Base-by-base conservation (phyloP, 2,329 filamentous ascomycete genomes). In the Neurospora sp. region DNA sequence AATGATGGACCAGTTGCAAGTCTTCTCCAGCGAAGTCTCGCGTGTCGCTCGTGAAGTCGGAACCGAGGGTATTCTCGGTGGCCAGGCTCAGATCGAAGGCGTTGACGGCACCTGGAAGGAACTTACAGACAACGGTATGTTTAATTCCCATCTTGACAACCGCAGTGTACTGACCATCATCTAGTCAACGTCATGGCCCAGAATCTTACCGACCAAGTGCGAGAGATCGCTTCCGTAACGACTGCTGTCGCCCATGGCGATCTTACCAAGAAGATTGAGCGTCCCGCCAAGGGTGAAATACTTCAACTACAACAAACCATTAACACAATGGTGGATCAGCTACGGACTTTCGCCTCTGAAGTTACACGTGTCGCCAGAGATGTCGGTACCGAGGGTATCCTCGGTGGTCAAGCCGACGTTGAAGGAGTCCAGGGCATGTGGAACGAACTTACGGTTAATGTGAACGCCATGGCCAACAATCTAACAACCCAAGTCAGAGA, bases 41-140 rank as follows among this genome's bases (percentile, higher is more conserved):
- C 91, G 93, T 74, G 90, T 98, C 75, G 95, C 95, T 68, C 92
- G 93, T 79, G 95, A 98, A 81, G 95, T 98, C 83, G 95, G 95
- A 75, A 98, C 95, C 12, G 94, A 98, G 80, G 95, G 95, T 77
- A 91, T 96, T 73, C 89, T 98, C 57, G 95, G 95, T 76, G 95
- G 95, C 62, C 95, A 98, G 80, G 95, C 95, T 71, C 91, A 93
- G 79, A 95, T 98, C 72, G 91, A 93, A 74, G 95, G 94, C 70
- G 95, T 98, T 69, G 93, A 96, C 80, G 95, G 95, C 77, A 97
- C 96, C 72, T 98, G 95, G 95, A 97, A 97, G 78, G 95, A 98
- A 82, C 84, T 98, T 76, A 98, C 95, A 19, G 91, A 94, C 79
- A 95, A 95, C 77, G 88, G 88, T 89, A 83, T 72, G 80, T 71